phyloP scores from a whole-genome alignment of 129 eudicot species.

The carrot (Daucus carota) region DH1_v3.0 NC_030387.2:38163501-38164000 shows the following conservation, averaged over 20 bases:
- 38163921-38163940: not conserved
- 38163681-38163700: constrained; percentile 3
- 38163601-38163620: not conserved
- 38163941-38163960: constrained; percentile 13
- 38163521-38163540: not conserved
- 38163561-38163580: not conserved
- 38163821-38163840: not conserved
- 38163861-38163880: not conserved
- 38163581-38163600: not conserved
- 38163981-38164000: constrained; percentile 14
- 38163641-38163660: constrained; percentile 5
- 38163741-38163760: constrained; percentile 11
- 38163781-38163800: not conserved
- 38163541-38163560: not conserved
- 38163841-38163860: not conserved
- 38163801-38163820: not conserved
- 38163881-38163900: not conserved
- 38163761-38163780: not conserved
- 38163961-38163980: constrained; percentile 11
- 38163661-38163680: constrained; percentile 13
- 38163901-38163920: constrained; percentile 12
- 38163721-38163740: constrained; percentile 7
- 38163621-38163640: not conserved
- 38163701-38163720: constrained; percentile 13
- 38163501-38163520: no score